Conservation (phyloP, 2,329 filamentous ascomycete species). For the Fusarium equiseti region DNA sequence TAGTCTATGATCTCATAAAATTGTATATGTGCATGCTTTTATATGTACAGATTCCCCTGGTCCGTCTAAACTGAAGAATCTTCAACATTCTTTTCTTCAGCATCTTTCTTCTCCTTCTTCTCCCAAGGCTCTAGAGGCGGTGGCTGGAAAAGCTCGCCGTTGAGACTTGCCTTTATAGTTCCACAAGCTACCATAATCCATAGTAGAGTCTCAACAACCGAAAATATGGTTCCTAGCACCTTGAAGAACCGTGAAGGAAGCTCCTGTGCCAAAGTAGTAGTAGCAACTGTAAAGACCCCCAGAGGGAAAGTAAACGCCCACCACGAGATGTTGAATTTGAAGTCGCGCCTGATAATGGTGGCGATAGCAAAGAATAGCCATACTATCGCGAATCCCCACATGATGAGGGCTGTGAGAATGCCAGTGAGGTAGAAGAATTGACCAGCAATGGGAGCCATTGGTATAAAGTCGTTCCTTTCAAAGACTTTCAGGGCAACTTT, state of each 20-base stretch:
- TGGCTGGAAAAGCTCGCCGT: constrained; percentile 25
- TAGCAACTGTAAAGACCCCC: constrained; percentile 51
- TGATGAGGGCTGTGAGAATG: constrained; percentile 50
- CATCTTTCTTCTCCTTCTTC: background rate
- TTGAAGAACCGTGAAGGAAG: constrained; percentile 50
- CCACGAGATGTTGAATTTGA: constrained; percentile 56
- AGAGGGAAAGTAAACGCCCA: constrained; percentile 57
- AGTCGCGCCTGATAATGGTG: constrained; percentile 45
- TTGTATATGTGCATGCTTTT: background rate
- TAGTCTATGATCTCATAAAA: background rate
- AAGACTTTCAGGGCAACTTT: constrained; percentile 53
- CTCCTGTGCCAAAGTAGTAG: constrained; percentile 49
- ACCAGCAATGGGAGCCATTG: constrained; percentile 61
- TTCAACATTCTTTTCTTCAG: background rate
- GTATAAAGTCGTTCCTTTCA: constrained; percentile 47
- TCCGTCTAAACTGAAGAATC: constrained; percentile 5
- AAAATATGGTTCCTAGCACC: constrained; percentile 45
- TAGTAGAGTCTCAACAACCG: constrained; percentile 30
- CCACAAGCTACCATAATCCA: constrained; percentile 35
- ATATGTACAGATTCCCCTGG: background rate
- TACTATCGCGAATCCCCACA: constrained; percentile 52
- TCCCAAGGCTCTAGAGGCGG: constrained; percentile 7
- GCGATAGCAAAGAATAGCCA: constrained; percentile 53
- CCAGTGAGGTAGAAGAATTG: constrained; percentile 68
- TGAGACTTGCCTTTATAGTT: constrained; percentile 19